Evolutionary conservation across 805 yeast genomes (phyloP).

Genomic region (Torulaspora delbrueckii): DNA sequence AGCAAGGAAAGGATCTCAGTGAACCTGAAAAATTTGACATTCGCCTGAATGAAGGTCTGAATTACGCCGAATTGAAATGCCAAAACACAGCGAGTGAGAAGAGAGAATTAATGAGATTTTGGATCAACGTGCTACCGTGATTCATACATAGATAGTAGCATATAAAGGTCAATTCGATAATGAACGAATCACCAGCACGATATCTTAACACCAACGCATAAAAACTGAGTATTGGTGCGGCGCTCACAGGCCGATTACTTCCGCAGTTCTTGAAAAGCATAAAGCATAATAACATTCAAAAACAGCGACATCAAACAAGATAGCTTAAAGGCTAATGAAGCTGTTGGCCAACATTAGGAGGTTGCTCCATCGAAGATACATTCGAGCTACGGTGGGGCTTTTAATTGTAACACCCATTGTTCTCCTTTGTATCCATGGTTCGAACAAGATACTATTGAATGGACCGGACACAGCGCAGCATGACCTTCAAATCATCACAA

Average conservation of each 20-base stretch:
- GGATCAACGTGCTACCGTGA: constrained; percentile 34
- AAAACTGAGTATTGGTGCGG: neutral
- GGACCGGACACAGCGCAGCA: neutral
- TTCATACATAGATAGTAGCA: neutral
- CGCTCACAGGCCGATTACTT: neutral
- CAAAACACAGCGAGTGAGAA: constrained; percentile 11
- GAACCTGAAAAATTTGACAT: constrained; percentile 28
- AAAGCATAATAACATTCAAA: neutral
- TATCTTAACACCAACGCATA: too few species aligned
- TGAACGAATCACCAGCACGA: neutral
- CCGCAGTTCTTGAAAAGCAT: neutral
- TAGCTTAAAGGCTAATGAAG: neutral
- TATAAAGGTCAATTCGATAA: neutral
- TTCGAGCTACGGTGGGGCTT: neutral
- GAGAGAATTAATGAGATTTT: constrained; percentile 27
- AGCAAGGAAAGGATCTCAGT: constrained; percentile 2
- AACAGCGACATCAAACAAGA: neutral
- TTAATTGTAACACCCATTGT: neutral
- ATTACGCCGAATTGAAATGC: constrained; percentile 26
- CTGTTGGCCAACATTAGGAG: neutral
- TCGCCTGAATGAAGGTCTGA: constrained; percentile 32
- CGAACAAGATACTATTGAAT: neutral
- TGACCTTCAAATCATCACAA: neutral
- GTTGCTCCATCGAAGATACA: constrained; percentile 2
- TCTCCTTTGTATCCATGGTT: neutral